Conservation (phyloP, 2,329 filamentous ascomycete genomes). For the Coniochaeta ligniaria region DNA sequence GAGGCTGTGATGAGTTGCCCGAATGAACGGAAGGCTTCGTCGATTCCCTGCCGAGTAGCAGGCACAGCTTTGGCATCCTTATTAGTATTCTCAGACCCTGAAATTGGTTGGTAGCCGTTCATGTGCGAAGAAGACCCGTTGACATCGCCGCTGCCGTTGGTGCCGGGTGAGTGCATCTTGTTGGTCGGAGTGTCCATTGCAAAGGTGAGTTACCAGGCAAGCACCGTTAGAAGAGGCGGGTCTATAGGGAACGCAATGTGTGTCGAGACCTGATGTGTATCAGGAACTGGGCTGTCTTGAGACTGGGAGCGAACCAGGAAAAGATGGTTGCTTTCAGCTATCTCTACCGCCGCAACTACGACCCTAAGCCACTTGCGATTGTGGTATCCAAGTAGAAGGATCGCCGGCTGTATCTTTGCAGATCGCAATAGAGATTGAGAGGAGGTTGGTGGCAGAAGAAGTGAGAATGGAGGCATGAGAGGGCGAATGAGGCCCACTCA, state of each 20-base stretch:
- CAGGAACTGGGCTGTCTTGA: too few relatives aligned
- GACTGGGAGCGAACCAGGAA: too few relatives aligned
- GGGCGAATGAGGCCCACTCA: neutral
- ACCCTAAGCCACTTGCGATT: neutral
- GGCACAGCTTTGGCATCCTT: conserved; percentile 14
- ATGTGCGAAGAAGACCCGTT: neutral
- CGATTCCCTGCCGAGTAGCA: conserved; percentile 24
- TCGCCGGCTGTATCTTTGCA: neutral
- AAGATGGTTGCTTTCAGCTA: neutral
- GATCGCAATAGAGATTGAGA: neutral
- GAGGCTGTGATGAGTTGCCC: conserved; percentile 37
- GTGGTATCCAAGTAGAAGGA: neutral
- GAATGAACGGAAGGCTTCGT: conserved; percentile 23
- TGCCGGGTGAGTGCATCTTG: neutral
- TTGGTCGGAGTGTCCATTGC: neutral
- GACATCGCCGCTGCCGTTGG: conserved; percentile 3
- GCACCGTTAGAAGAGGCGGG: neutral
- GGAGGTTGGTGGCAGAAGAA: neutral
- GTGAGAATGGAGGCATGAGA: neutral
- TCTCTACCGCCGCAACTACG: neutral
- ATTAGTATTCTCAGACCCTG: conserved; percentile 6
- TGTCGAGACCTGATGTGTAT: too few relatives aligned
- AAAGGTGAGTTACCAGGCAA: neutral
- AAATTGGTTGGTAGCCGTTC: neutral
- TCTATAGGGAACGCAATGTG: too few relatives aligned